Conservation (phyloP, 1,284 basidiomycete genomes). For the Baeospora myosura region DNA sequence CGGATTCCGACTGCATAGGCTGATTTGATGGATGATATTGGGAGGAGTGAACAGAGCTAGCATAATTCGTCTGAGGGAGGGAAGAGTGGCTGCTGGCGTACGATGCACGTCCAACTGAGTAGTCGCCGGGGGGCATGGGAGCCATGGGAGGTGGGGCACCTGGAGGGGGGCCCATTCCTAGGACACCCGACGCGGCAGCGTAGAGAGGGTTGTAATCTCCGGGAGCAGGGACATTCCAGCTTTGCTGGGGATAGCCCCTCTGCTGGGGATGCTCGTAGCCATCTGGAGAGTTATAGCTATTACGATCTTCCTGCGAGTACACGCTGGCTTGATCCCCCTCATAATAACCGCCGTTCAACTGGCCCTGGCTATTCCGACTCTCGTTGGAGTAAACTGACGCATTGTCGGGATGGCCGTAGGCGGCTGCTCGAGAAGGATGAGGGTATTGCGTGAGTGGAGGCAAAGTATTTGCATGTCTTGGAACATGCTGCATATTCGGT, state of each 20-base stretch:
- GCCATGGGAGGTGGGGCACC: conserved; percentile 24
- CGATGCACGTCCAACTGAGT: neutral
- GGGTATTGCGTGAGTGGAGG: conserved; percentile 18
- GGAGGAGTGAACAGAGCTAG: conserved; percentile 12
- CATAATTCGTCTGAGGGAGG: conserved; percentile 18
- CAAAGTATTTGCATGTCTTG: conserved; percentile 28
- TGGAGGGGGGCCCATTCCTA: conserved; percentile 65
- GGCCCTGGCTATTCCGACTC: too few species aligned
- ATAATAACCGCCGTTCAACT: neutral
- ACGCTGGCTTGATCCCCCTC: conserved; percentile 13
- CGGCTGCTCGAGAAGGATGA: neutral
- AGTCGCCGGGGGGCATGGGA: conserved; percentile 15
- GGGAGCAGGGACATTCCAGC: conserved; percentile 8
- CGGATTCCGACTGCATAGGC: conserved; percentile 3
- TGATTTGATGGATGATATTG: conserved; percentile 3
- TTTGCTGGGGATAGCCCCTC: conserved; percentile 17
- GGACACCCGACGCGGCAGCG: conserved; percentile 72
- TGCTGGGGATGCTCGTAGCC: conserved; percentile 19
- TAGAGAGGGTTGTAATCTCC: conserved; percentile 50
- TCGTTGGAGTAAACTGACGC: too few species aligned
- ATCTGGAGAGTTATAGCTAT: neutral
- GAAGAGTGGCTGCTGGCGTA: conserved; percentile 1
- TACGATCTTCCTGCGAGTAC: conserved; percentile 29
- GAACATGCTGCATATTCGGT: conserved; percentile 19
- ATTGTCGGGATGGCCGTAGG: neutral